phyloP scores from a whole-genome alignment of 2,329 filamentous ascomycete species.

The Monilinia fructigena region DNA sequence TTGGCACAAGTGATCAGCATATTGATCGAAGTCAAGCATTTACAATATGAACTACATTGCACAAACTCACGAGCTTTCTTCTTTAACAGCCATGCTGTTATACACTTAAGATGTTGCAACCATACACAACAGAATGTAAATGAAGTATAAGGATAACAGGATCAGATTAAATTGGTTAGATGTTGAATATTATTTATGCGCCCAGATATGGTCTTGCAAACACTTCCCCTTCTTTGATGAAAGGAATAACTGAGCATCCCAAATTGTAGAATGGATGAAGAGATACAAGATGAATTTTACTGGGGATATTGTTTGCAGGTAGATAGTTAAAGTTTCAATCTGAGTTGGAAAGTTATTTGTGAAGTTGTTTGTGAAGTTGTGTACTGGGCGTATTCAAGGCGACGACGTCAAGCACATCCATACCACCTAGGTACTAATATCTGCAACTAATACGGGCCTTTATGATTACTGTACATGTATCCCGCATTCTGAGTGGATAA shows the following conservation, averaged over 20 bases:
- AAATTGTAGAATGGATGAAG: not conserved
- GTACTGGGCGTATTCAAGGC: too few species aligned
- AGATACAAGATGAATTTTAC: not conserved
- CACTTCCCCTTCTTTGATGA: not conserved
- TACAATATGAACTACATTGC: conserved; percentile 17
- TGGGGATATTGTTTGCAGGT: too few species aligned
- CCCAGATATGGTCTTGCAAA: conserved; percentile 1
- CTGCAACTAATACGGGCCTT: not conserved
- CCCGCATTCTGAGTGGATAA: not conserved
- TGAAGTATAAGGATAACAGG: not conserved
- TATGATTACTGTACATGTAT: not conserved
- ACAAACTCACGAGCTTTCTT: conserved; percentile 51
- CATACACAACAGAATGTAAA: conserved; percentile 14
- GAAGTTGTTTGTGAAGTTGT: too few species aligned
- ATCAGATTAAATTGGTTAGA: not conserved
- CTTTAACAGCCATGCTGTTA: conserved; percentile 54
- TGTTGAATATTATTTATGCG: conserved; percentile 9
- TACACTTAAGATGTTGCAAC: conserved; percentile 29
- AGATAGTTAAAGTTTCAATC: not conserved
- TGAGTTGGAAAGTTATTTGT: not conserved
- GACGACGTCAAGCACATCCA: not conserved
- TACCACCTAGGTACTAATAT: not conserved
- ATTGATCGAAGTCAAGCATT: not conserved
- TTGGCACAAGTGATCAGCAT: conserved; percentile 8
- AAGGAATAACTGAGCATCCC: not conserved